These are phyloP conservation scores for Stephania cephalantha DNA, from an alignment of 164 flowering plant species.

Conservation along the genomic window DNA sequence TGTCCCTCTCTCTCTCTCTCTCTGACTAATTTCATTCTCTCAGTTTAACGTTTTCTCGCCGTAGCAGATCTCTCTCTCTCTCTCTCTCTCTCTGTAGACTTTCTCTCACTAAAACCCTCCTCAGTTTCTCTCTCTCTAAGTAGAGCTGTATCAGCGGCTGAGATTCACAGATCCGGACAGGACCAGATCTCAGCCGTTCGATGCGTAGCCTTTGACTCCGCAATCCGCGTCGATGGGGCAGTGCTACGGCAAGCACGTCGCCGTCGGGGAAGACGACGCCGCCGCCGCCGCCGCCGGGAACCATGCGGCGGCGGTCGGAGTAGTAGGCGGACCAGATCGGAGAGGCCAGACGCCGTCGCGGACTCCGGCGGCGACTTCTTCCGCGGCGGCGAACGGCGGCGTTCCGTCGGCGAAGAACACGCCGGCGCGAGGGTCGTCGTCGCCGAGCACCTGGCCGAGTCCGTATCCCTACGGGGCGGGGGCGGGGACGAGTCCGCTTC, in stretches of 20 bases:
- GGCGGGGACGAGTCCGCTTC: conserved; percentile 44
- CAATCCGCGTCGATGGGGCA: conserved; percentile 46
- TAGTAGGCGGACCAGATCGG: too few relatives aligned
- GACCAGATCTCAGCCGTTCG: conserved; percentile 9
- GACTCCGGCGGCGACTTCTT: conserved; percentile 20
- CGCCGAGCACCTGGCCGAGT: conserved; percentile 65
- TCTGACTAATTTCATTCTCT: conserved; percentile 15
- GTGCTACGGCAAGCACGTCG: conserved; percentile 64
- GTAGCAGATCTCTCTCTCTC: conserved; percentile 4
- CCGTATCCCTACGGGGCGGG: conserved; percentile 34
- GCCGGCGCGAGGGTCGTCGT: conserved; percentile 36
- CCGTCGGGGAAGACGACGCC: conserved; percentile 23
- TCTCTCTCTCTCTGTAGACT: background rate
- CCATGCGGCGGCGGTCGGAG: too few relatives aligned
- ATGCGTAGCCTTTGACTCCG: conserved; percentile 12
- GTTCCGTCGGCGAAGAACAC: conserved; percentile 22
- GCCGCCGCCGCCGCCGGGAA: background rate
- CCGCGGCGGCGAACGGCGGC: conserved; percentile 30
- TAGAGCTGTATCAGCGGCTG: background rate
- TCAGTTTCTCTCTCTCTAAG: too few relatives aligned
- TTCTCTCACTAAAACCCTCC: too few relatives aligned
- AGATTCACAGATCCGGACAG: conserved; percentile 10
- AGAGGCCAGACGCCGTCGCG: background rate
- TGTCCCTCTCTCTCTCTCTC: conserved; percentile 1
- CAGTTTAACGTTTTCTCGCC: conserved; percentile 17